phyloP scores from a whole-genome alignment of 2,329 filamentous ascomycete genomes.

The Hymenoscyphus fructigenus region DNA sequence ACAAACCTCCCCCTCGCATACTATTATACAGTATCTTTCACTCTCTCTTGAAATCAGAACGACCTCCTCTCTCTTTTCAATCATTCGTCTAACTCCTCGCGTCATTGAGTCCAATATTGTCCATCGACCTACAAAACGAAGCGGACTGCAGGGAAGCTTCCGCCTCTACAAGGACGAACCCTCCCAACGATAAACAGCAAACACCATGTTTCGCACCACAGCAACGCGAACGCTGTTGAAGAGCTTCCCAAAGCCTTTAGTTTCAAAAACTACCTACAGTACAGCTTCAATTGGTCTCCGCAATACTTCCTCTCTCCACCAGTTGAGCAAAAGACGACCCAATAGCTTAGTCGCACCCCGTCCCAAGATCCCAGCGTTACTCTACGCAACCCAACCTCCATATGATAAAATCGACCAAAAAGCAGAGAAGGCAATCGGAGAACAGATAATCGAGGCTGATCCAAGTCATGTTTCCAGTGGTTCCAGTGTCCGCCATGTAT shows the following conservation, averaged over 20 bases:
- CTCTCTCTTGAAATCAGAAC: not conserved
- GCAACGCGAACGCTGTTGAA: constrained; percentile 33
- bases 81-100: not conserved
- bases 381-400: constrained; percentile 41
- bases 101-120: constrained; percentile 1
- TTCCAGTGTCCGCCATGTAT: constrained; percentile 54
- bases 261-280: constrained; percentile 28
- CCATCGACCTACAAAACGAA: not conserved
- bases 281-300: constrained; percentile 29
- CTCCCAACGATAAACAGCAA: not conserved
- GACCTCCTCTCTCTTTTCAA: not conserved
- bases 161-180: constrained; percentile 19
- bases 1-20: not conserved
- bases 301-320: constrained; percentile 21
- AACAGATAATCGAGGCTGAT: constrained; percentile 56
- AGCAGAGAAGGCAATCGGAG: constrained; percentile 52
- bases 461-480: constrained; percentile 60
- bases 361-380: constrained; percentile 42
- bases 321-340: constrained; percentile 30
- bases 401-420: constrained; percentile 51
- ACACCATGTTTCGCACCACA: constrained; percentile 35
- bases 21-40: not conserved
- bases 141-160: constrained; percentile 28
- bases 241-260: constrained; percentile 30
- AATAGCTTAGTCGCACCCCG: constrained; percentile 19